Conservation (phyloP, 805 yeast genomes). For the Pichia eremophila region DNA sequence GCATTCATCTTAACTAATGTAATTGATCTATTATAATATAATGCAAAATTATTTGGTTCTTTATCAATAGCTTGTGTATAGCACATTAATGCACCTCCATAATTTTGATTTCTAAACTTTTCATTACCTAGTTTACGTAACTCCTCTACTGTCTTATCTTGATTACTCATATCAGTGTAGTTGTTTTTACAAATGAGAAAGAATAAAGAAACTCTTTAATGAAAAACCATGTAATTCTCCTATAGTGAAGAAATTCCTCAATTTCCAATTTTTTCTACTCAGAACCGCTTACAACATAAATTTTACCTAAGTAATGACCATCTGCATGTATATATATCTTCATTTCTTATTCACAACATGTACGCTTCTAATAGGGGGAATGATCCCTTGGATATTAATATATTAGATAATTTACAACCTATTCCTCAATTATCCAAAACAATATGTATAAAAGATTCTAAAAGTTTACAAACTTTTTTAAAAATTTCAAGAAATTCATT, state of each 20-base stretch:
- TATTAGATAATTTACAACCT: slow-evolving; percentile 17
- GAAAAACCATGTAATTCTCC: too few relatives aligned
- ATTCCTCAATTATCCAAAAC: slow-evolving; percentile 16
- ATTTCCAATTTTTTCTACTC: too few relatives aligned
- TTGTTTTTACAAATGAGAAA: too few relatives aligned
- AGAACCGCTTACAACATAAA: too few relatives aligned
- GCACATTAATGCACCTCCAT: slow-evolving; percentile 26
- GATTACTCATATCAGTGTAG: too few relatives aligned
- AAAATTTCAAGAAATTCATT: slow-evolving; percentile 27
- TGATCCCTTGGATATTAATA: background rate
- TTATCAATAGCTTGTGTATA: slow-evolving; percentile 29
- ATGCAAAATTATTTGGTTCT: slow-evolving; percentile 26
- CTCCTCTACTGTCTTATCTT: slow-evolving; percentile 4
- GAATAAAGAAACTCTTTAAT: too few relatives aligned
- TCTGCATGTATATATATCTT: too few relatives aligned
- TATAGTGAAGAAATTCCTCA: too few relatives aligned
- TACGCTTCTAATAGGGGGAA: background rate
- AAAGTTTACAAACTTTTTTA: slow-evolving; percentile 29
- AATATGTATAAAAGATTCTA: slow-evolving; percentile 26
- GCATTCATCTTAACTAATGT: slow-evolving; percentile 28
- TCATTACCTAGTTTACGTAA: slow-evolving; percentile 22
- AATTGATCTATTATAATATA: slow-evolving; percentile 34
- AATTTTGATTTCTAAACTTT: slow-evolving; percentile 19
- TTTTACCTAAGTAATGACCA: too few relatives aligned
- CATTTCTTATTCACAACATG: too few relatives aligned